These are phyloP conservation scores for Kluyveromyces lactis DNA, from an alignment of 805 yeast species.

Conservation along the genomic window DNA sequence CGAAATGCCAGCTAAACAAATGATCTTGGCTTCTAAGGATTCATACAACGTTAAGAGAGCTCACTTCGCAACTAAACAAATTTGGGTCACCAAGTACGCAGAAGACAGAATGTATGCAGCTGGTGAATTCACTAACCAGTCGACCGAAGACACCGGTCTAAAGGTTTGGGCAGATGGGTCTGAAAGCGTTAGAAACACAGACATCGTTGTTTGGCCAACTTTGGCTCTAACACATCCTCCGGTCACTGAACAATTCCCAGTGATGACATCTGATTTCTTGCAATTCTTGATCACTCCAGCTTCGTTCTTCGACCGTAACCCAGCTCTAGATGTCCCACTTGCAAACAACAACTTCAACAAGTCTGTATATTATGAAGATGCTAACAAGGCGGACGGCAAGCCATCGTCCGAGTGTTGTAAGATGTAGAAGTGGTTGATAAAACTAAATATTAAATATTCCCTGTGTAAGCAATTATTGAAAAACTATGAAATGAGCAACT, in stretches of 20 bases:
- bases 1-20: slow-evolving; percentile 65
- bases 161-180: slow-evolving; percentile 62
- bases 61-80: slow-evolving; percentile 62
- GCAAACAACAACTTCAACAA: slow-evolving; percentile 61
- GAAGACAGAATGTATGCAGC: slow-evolving; percentile 72
- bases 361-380: slow-evolving; percentile 36
- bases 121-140: slow-evolving; percentile 82
- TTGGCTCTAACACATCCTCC: slow-evolving; percentile 77
- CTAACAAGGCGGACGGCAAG: slow-evolving; percentile 12
- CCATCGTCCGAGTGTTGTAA: slow-evolving; percentile 11
- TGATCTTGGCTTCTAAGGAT: slow-evolving; percentile 57
- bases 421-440: neutral
- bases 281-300: slow-evolving; percentile 58
- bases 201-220: slow-evolving; percentile 74
- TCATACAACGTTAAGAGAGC: slow-evolving; percentile 68
- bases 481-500: too few relatives aligned
- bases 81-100: slow-evolving; percentile 74
- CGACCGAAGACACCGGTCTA: slow-evolving; percentile 60
- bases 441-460: too few relatives aligned
- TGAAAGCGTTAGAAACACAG: slow-evolving; percentile 65
- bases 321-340: slow-evolving; percentile 71
- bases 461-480: too few relatives aligned
- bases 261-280: slow-evolving; percentile 79
- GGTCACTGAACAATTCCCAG: slow-evolving; percentile 81
- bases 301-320: slow-evolving; percentile 71